Conservation (phyloP, 805 yeast genomes). For the Limtongia smithiae region DNA sequence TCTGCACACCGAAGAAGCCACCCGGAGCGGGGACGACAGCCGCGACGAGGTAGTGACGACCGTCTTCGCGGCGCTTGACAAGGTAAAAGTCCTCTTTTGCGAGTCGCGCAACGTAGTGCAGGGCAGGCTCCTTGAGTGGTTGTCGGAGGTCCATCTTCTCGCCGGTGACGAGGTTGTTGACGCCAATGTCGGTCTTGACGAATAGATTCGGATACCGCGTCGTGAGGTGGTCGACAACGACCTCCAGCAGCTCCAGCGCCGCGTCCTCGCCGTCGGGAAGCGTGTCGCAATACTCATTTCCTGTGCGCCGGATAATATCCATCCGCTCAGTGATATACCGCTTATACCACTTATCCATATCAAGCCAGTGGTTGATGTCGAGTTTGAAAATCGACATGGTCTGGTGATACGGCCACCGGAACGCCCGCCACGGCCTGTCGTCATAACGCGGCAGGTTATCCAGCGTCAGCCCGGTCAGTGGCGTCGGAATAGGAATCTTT, state of each 20-base stretch:
- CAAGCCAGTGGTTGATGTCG: slow-evolving; percentile 74
- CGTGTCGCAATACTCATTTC: slow-evolving; percentile 61
- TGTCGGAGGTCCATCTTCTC: slow-evolving; percentile 57
- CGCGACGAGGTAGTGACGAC: slow-evolving; percentile 60
- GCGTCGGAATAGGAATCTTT: slow-evolving; percentile 48
- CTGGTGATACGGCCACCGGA: slow-evolving; percentile 77
- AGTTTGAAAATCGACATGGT: slow-evolving; percentile 71
- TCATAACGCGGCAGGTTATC: slow-evolving; percentile 63
- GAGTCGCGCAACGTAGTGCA: slow-evolving; percentile 58
- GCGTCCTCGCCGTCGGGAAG: slow-evolving; percentile 57
- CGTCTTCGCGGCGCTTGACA: slow-evolving; percentile 55
- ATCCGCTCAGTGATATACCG: slow-evolving; percentile 62
- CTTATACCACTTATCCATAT: slow-evolving; percentile 68
- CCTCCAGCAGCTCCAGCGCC: slow-evolving; percentile 60
- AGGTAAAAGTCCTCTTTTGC: slow-evolving; percentile 75
- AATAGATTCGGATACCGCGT: slow-evolving; percentile 62
- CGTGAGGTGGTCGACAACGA: slow-evolving; percentile 56
- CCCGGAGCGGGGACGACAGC: slow-evolving; percentile 81
- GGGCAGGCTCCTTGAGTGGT: slow-evolving; percentile 63
- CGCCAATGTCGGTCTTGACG: slow-evolving; percentile 48
- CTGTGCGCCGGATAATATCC: slow-evolving; percentile 55
- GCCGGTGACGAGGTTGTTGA: slow-evolving; percentile 58
- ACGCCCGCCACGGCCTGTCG: slow-evolving; percentile 78
- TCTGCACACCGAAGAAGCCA: slow-evolving; percentile 61
- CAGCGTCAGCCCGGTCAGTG: slow-evolving; percentile 57